Evolutionary conservation across 148 eudicot species (phyloP).

Genomic region (Silene conica): DNA sequence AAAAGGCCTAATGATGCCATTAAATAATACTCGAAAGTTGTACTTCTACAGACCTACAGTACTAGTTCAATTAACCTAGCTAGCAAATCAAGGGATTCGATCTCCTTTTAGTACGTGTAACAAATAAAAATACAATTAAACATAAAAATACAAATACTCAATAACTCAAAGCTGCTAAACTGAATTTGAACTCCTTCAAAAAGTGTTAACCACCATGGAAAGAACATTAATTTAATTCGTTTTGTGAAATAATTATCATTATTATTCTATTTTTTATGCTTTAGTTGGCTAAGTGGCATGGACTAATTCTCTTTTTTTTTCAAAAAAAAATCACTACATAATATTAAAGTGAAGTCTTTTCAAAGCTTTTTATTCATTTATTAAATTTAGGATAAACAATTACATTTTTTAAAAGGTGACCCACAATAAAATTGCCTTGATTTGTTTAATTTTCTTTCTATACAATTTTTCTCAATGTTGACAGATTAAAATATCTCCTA

Average conservation of each 20-base stretch:
- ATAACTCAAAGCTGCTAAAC: background rate
- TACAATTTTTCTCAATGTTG: no score
- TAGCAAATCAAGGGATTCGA: slow-evolving; percentile 17
- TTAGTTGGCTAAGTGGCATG: background rate
- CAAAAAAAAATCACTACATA: no score
- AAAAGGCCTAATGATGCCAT: background rate
- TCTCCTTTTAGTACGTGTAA: slow-evolving; percentile 9
- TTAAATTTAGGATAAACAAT: no score
- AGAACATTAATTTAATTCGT: background rate
- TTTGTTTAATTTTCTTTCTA: no score
- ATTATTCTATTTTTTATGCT: background rate
- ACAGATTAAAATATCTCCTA: no score
- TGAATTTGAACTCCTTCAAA: no score
- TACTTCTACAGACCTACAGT: no score
- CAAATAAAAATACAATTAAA: background rate
- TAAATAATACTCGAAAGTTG: background rate
- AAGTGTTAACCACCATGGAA: background rate
- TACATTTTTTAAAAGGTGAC: no score
- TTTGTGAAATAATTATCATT: background rate
- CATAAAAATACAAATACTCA: background rate
- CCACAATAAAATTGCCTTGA: no score
- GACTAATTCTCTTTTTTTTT: no score
- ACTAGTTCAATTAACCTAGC: background rate
- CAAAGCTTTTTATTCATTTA: no score
- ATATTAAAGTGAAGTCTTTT: no score